Evolutionary conservation across 2,329 filamentous ascomycete genomes (phyloP).

Genomic region (Trichoderma polysporum): DNA sequence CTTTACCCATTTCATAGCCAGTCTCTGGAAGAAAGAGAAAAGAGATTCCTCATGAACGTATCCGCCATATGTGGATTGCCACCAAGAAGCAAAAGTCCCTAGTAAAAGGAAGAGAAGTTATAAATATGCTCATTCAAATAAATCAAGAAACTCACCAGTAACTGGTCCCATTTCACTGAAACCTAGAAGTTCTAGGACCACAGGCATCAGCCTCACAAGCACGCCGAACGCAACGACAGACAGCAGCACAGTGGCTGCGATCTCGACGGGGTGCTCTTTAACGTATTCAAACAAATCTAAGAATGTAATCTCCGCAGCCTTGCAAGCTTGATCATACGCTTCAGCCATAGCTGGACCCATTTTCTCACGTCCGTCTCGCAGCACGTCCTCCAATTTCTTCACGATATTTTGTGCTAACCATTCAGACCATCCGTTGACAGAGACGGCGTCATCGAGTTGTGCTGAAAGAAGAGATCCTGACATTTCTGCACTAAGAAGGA

Average conservation of each 20-base stretch:
- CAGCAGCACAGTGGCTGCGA: neutral
- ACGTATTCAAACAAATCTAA: neutral
- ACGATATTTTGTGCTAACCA: constrained; percentile 10
- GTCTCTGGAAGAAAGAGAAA: constrained; percentile 1
- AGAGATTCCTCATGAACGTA: neutral
- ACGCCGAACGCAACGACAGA: constrained; percentile 1
- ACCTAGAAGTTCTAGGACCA: neutral
- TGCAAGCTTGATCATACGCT: neutral
- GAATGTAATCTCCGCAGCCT: neutral
- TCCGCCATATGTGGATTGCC: neutral
- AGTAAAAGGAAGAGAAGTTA: neutral
- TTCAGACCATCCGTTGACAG: constrained; percentile 1
- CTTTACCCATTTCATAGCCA: neutral
- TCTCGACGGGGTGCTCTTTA: neutral
- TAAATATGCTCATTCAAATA: neutral
- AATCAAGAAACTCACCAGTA: neutral
- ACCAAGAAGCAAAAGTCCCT: neutral
- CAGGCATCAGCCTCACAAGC: neutral
- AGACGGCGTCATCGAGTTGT: constrained; percentile 2
- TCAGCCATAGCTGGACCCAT: constrained; percentile 11
- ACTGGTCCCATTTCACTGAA: neutral
- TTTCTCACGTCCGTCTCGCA: neutral
- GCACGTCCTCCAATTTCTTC: constrained; percentile 4
- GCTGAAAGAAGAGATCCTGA: neutral
- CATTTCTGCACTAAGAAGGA: neutral